Base-by-base conservation (phyloP, 441 rosid genomes). In the Raphanus hybrid region DNA sequence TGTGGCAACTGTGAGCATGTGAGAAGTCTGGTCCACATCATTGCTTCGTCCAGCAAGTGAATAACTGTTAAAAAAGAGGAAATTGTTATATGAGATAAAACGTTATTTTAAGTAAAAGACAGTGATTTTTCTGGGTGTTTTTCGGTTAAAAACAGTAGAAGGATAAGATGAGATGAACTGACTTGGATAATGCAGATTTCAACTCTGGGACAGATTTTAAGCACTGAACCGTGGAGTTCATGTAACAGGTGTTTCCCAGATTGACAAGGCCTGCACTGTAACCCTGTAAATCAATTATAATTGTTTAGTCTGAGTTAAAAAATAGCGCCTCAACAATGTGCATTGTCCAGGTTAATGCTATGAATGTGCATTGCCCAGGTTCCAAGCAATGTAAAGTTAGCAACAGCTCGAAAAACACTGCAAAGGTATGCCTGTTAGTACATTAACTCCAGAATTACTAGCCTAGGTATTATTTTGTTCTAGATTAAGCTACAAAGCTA, bases 211-310 rank as follows among this genome's bases (percentile, higher is more conserved):
- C 97, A 45, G 94, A 91, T 84, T 94, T 97, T 78, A 91, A 80
- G 83, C 97, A 94, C 71, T 94, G 98, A 54, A 91, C 61, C 0
- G 97, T 92, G 10, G 98, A 92, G 87, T 94, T 94, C 98, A 94
- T 92, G 86, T 91, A 94, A 86, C 98, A 94, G 7, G 97, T 94
- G 85, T 94, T 90, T 64, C 98, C 99, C 52, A 94, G 84, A 80
- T 94, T 94, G 78, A 86, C 78, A 39, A 94, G 81, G 58, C 94
- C 97, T 72, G 98, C 93, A 84, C 93, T 87, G 75, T 92, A 91
- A 84, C 97, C 98, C 98, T 94, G 87, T 18, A 11, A 69, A 76
- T 58, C 41, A 74, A 12, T 59, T 67, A 60, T 26, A 39, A 41
- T 2, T 8, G 16, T 10, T 16, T 16, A 16, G 18, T 16, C 18